Evolutionary conservation across 108 stramenopile genomes (phyloP).

Genomic region (Schizochytrium sp.): DNA sequence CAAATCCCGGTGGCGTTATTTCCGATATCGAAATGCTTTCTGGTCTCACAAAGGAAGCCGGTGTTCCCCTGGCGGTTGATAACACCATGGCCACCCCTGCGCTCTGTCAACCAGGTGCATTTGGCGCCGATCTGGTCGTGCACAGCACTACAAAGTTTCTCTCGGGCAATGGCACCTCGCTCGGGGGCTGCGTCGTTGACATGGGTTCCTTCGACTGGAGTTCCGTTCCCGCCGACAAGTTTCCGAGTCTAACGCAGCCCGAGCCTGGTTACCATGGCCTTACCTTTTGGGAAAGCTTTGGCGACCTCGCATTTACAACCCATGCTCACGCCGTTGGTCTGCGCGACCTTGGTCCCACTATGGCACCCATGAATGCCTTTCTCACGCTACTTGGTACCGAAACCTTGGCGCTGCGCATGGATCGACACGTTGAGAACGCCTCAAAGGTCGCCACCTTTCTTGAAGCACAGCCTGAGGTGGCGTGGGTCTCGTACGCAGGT

Average conservation of each 20-base stretch:
- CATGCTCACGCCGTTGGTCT: not conserved
- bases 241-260: not conserved
- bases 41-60: not conserved
- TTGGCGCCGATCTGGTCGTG: not conserved
- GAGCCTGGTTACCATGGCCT: not conserved
- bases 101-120: not conserved
- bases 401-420: not conserved
- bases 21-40: not conserved
- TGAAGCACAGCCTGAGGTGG: not conserved
- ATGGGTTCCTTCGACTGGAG: not conserved
- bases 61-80: not conserved
- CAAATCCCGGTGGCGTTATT: not conserved
- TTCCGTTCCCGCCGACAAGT: not conserved
- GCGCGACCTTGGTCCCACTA: not conserved
- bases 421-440: not conserved
- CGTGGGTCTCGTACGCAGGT: not conserved
- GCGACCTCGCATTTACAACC: not conserved
- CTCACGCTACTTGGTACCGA: not conserved
- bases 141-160: constrained; percentile 13
- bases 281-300: not conserved
- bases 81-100: constrained; percentile 13
- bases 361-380: constrained; percentile 11
- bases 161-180: not conserved
- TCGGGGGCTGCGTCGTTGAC: constrained; percentile 20
- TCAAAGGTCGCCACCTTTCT: not conserved